phyloP scores from a whole-genome alignment of 169 alveolate genomes.

The Pseudocohnilembus persalinus region DNA sequence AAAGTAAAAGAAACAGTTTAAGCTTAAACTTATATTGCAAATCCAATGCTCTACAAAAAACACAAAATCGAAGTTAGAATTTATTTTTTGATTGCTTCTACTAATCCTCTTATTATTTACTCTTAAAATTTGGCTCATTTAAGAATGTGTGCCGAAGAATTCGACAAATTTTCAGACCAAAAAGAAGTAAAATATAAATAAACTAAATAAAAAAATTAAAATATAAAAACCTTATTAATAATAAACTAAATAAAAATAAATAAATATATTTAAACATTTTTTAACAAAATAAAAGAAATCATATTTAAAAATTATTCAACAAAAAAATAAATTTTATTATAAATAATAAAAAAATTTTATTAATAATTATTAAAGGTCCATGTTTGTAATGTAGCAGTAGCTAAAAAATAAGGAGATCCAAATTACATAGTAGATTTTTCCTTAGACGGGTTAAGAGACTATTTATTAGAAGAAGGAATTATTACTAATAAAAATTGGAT shows the following conservation, averaged over 20 bases:
- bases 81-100: conserved; percentile 37
- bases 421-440: conserved; percentile 38
- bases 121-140: conserved; percentile 35
- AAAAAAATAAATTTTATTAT: too few species aligned
- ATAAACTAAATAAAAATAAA: too few species aligned
- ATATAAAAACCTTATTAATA: too few species aligned
- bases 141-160: conserved; percentile 39
- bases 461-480: conserved; percentile 19
- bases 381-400: conserved; percentile 47
- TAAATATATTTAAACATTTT: too few species aligned
- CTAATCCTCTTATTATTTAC: conserved; percentile 38
- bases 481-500: conserved; percentile 42
- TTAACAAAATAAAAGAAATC: too few species aligned
- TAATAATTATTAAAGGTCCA: conserved; percentile 10
- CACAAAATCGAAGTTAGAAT: conserved; percentile 41
- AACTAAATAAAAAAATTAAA: too few species aligned
- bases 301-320: too few species aligned
- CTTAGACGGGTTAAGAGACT: conserved; percentile 36
- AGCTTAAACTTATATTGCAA: conserved; percentile 27
- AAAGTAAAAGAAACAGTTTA: neutral
- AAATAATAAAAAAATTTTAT: neutral
- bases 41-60: conserved; percentile 36
- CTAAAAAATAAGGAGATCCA: conserved; percentile 26
- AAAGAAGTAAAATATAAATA: neutral
- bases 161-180: neutral